These are phyloP conservation scores for Balakata baccata DNA, from an alignment of 345 rosid species.

Conservation along the genomic window DNA sequence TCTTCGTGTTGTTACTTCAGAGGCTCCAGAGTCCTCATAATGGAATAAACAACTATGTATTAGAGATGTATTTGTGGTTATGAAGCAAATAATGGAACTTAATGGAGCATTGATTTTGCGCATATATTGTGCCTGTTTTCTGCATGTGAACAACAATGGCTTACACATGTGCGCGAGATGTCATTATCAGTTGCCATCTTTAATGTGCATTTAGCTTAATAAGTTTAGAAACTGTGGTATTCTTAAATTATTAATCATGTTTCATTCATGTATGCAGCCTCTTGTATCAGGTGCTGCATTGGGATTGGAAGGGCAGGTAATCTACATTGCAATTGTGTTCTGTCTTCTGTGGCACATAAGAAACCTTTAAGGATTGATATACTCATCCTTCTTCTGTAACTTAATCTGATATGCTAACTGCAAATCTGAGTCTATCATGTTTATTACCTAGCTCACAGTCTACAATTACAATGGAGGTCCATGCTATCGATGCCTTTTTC, in stretches of 20 bases:
- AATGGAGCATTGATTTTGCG: no score
- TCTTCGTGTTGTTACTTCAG: not conserved
- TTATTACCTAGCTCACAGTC: slow-evolving; percentile 50
- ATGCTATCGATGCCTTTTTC: slow-evolving; percentile 83
- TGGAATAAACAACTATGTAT: no score
- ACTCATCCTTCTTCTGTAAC: slow-evolving; percentile 6
- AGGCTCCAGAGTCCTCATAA: not conserved
- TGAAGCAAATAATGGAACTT: not conserved
- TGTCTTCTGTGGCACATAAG: not conserved
- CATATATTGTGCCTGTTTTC: not conserved
- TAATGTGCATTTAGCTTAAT: not conserved
- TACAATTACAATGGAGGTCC: slow-evolving; percentile 77
- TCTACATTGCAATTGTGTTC: not conserved
- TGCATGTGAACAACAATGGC: not conserved
- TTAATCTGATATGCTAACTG: slow-evolving; percentile 4
- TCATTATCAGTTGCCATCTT: not conserved
- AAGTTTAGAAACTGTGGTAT: not conserved
- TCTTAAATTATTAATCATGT: slow-evolving; percentile 15
- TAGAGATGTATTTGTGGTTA: not conserved
- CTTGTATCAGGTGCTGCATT: slow-evolving; percentile 97
- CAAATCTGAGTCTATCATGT: not conserved
- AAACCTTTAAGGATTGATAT: slow-evolving; percentile 20
- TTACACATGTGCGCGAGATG: not conserved
- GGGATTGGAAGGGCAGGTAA: slow-evolving; percentile 96
- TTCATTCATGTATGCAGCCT: slow-evolving; percentile 51